Conservation (phyloP, 2,329 filamentous ascomycete species). For the Penicillium glabrum region DNA sequence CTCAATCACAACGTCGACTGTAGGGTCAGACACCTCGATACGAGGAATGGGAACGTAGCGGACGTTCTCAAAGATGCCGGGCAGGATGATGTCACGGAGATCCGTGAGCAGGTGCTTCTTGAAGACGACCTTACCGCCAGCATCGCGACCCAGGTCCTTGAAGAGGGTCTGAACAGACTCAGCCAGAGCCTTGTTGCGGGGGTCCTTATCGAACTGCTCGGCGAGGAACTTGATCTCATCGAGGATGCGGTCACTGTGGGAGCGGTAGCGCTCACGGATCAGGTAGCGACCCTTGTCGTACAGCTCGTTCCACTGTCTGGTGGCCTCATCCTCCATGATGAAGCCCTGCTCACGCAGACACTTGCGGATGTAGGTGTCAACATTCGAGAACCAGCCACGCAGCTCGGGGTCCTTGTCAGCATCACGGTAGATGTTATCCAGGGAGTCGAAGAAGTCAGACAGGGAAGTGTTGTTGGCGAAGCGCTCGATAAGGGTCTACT, state of each 20-base stretch:
- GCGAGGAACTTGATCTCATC: constrained; percentile 89
- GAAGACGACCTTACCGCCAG: constrained; percentile 80
- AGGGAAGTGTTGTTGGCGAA: constrained; percentile 93
- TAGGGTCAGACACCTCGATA: constrained; percentile 84
- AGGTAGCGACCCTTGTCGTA: constrained; percentile 85
- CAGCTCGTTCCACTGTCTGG: constrained; percentile 76
- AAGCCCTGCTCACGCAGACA: constrained; percentile 88
- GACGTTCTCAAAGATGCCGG: constrained; percentile 76
- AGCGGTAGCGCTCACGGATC: constrained; percentile 82
- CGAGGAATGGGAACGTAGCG: constrained; percentile 91
- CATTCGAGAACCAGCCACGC: constrained; percentile 80
- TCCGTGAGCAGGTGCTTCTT: constrained; percentile 94
- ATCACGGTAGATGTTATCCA: constrained; percentile 82
- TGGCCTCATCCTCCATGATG: constrained; percentile 79
- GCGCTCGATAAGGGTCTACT: constrained; percentile 74
- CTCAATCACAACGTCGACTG: constrained; percentile 86
- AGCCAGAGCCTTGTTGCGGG: constrained; percentile 79
- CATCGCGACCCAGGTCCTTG: constrained; percentile 82
- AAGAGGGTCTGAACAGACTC: constrained; percentile 80
- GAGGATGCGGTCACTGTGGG: constrained; percentile 79
- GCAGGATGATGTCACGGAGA: constrained; percentile 80
- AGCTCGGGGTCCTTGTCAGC: constrained; percentile 85
- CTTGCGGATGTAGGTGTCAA: constrained; percentile 76
- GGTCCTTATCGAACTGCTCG: constrained; percentile 85
- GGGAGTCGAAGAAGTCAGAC: constrained; percentile 79